A percentile compares a stretch with the other conserved stretches of the same genome.
These are phyloP conservation scores for Aspergillus avenaceus DNA, from an alignment of 495 filamentous ascomycete genomes.

Conservation along the genomic window DNA sequence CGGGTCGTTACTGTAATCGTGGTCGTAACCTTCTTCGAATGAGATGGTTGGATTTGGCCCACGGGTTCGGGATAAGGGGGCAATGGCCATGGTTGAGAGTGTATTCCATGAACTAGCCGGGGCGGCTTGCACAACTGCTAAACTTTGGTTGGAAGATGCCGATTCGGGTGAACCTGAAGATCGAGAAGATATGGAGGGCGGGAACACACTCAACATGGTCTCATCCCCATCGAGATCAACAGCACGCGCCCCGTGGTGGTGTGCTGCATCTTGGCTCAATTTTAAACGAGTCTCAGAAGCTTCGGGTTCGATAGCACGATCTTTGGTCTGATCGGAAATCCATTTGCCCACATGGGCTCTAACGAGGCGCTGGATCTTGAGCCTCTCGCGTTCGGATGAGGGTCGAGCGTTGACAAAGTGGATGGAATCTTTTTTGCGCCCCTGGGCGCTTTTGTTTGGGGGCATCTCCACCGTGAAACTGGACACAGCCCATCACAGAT, in stretches of 20 bases:
- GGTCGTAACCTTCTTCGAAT: not conserved
- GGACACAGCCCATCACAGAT: conserved; percentile 6
- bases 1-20: not conserved
- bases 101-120: not conserved
- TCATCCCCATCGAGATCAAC: conserved; percentile 6
- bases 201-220: not conserved
- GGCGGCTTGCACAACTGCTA: not conserved
- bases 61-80: not conserved
- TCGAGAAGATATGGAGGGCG: conserved; percentile 6
- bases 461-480: conserved; percentile 17
- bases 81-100: not conserved
- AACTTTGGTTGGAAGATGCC: not conserved
- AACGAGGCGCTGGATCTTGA: conserved; percentile 29
- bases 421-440: conserved; percentile 26
- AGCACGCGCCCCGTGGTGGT: not conserved
- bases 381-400: conserved; percentile 27
- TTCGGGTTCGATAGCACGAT: conserved; percentile 14
- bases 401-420: conserved; percentile 41
- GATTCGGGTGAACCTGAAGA: conserved; percentile 10
- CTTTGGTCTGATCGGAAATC: conserved; percentile 41
- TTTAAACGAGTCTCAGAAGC: not conserved
- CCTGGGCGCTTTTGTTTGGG: conserved; percentile 18
- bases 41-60: not conserved
- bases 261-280: not conserved
- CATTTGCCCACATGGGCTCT: conserved; percentile 39